Evolutionary conservation across 148 eudicot genomes (phyloP).

Genomic region (Cornus controversa): DNA sequence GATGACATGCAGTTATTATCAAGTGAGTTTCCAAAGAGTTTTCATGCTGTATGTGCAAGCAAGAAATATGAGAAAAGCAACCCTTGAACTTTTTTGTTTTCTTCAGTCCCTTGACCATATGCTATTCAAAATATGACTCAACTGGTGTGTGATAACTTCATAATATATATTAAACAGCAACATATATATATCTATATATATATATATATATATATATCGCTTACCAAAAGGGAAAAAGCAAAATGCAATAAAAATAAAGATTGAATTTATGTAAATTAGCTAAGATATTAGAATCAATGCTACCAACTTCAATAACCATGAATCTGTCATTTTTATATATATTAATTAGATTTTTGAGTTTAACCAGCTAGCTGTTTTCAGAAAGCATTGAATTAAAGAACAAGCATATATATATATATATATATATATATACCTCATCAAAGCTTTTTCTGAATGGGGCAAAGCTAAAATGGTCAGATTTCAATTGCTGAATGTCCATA

Average conservation of each 20-base stretch:
- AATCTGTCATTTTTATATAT: background rate
- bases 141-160: background rate
- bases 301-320: too few relatives aligned
- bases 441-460: slow-evolving; percentile 62
- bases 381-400: background rate
- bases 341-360: too few relatives aligned
- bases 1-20: slow-evolving; percentile 20
- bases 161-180: background rate
- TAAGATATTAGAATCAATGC: background rate
- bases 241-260: background rate
- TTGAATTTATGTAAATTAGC: background rate
- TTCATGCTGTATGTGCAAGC: slow-evolving; percentile 33
- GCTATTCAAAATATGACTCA: background rate
- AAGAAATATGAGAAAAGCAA: slow-evolving; percentile 33
- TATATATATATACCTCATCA: slow-evolving; percentile 51
- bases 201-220: too few relatives aligned
- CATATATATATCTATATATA: background rate
- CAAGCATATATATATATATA: background rate
- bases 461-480: slow-evolving; percentile 67
- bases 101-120: background rate
- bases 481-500: slow-evolving; percentile 70
- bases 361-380: too few relatives aligned
- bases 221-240: background rate
- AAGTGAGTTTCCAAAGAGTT: slow-evolving; percentile 16
- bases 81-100: slow-evolving; percentile 16